Conservation (phyloP, 2,329 filamentous ascomycete genomes). For the Ophiognomonia clavigignenti-juglandacearum region DNA sequence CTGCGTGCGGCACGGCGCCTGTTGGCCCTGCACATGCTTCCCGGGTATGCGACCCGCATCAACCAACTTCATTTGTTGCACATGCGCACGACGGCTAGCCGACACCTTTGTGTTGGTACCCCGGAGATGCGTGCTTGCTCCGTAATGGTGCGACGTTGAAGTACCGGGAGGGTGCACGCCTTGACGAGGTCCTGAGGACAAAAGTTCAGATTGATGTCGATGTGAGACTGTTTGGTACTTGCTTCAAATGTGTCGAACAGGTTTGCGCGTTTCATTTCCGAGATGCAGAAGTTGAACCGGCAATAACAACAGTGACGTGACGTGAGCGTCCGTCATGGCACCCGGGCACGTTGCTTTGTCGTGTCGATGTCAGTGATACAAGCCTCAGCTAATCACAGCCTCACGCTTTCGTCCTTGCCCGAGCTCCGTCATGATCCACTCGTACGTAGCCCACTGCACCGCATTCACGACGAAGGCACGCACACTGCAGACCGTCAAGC, state of each 20-base stretch:
- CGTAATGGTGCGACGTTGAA: background rate
- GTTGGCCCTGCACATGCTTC: background rate
- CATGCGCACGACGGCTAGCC: background rate
- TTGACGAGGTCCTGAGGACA: background rate
- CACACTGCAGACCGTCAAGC: conserved; percentile 74
- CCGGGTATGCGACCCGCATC: too few relatives aligned
- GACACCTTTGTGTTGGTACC: background rate
- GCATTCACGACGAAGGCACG: conserved; percentile 92
- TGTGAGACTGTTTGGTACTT: too few relatives aligned
- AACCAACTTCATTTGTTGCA: background rate
- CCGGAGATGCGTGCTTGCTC: background rate
- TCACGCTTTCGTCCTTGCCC: conserved; percentile 27
- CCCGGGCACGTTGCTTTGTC: too few relatives aligned
- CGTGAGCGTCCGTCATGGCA: too few relatives aligned
- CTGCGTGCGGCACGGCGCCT: too few relatives aligned
- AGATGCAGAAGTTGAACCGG: too few relatives aligned
- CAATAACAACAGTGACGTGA: too few relatives aligned
- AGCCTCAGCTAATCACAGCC: background rate
- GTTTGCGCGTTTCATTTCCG: too few relatives aligned
- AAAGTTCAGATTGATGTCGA: too few relatives aligned
- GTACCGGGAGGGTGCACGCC: background rate
- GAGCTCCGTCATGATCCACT: conserved; percentile 71
- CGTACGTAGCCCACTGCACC: conserved; percentile 87
- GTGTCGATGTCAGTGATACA: too few relatives aligned
- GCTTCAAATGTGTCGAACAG: too few relatives aligned